A percentile compares a stretch with the other conserved stretches of the same genome.
phyloP scores from a whole-genome alignment of 2,329 filamentous ascomycete genomes.

The Diaporthe vaccinii region DNA sequence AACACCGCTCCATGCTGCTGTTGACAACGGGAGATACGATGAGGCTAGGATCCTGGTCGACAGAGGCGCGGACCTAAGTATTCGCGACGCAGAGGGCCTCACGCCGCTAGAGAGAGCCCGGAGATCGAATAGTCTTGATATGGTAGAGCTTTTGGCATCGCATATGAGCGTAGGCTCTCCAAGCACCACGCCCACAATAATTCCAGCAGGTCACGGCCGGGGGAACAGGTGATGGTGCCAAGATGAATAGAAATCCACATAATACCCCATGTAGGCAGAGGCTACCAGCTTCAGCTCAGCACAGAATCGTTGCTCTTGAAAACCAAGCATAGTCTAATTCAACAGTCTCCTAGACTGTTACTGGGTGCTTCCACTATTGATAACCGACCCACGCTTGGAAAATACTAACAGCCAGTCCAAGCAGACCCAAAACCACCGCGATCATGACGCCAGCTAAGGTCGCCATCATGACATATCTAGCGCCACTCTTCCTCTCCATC shows the following conservation, averaged over 20 bases:
- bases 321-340: background rate
- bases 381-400: constrained; percentile 42
- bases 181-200: background rate
- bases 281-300: background rate
- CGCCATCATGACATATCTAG: constrained; percentile 43
- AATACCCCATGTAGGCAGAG: background rate
- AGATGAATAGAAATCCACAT: background rate
- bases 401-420: constrained; percentile 39
- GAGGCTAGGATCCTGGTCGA: constrained; percentile 3
- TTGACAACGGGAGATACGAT: background rate
- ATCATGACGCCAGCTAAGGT: constrained; percentile 41
- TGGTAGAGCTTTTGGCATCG: constrained; percentile 14
- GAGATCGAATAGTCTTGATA: constrained; percentile 11
- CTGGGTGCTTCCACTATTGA: constrained; percentile 30
- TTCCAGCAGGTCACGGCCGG: background rate
- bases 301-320: background rate
- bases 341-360: background rate
- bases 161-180: background rate
- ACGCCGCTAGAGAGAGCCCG: constrained; percentile 6
- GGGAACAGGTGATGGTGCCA: background rate
- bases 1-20: constrained; percentile 3
- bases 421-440: constrained; percentile 41
- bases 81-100: background rate
- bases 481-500: constrained; percentile 42
- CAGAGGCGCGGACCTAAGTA: background rate